Evolutionary conservation across 2,329 filamentous ascomycete species (phyloP).

Genomic region (Trichoderma sp.): DNA sequence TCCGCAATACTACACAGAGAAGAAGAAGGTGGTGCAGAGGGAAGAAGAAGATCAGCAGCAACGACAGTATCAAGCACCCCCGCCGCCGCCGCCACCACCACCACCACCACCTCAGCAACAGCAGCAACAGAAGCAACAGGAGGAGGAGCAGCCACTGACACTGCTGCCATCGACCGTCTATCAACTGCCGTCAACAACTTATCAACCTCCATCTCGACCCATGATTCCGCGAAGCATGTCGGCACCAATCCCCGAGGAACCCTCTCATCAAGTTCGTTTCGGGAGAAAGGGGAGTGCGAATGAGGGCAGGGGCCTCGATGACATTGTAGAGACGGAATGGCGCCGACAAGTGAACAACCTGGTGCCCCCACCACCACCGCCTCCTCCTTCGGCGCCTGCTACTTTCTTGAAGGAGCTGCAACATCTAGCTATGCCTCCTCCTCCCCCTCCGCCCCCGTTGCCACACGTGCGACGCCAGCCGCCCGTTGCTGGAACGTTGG

Average conservation of each 20-base stretch:
- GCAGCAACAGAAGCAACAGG: constrained; percentile 23
- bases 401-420: constrained; percentile 61
- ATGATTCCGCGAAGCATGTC: constrained; percentile 61
- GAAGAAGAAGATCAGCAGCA: neutral
- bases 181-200: constrained; percentile 59
- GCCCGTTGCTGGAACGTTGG: constrained; percentile 44
- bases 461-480: constrained; percentile 41
- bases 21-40: constrained; percentile 25
- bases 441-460: constrained; percentile 59
- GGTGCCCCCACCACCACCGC: constrained; percentile 51
- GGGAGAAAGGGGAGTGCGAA: constrained; percentile 37
- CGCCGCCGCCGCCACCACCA: neutral
- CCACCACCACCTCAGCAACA: neutral
- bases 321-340: constrained; percentile 40
- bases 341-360: constrained; percentile 50
- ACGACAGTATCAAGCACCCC: neutral
- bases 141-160: constrained; percentile 37
- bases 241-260: constrained; percentile 48
- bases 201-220: constrained; percentile 51
- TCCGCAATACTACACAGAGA: constrained; percentile 31
- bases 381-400: constrained; percentile 46
- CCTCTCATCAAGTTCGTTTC: constrained; percentile 26
- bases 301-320: constrained; percentile 48
- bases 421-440: constrained; percentile 59
- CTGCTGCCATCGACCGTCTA: constrained; percentile 60